Evolutionary conservation across 495 filamentous ascomycete genomes (phyloP).

Genomic region (Cenococcum geophilum): DNA sequence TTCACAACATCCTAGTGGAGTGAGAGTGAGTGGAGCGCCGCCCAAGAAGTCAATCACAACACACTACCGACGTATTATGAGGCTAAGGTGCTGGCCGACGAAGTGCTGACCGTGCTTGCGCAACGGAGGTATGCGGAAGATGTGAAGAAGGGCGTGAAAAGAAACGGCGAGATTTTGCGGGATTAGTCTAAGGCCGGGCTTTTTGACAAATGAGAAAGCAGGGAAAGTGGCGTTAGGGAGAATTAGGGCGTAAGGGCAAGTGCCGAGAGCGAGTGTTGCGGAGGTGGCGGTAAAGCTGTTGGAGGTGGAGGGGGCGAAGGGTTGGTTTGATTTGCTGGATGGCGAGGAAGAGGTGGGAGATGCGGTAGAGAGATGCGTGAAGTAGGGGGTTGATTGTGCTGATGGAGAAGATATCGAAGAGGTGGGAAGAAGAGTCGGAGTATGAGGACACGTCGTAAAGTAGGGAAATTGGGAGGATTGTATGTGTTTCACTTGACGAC

Average conservation of each 20-base stretch:
- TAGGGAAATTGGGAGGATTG: too few relatives aligned
- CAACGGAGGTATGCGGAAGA: conserved; percentile 41
- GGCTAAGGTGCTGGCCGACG: conserved; percentile 71
- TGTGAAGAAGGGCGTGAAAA: conserved; percentile 26
- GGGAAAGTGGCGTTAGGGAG: conserved; percentile 59
- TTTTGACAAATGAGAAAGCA: conserved; percentile 52
- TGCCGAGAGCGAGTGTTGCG: conserved; percentile 65
- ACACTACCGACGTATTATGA: conserved; percentile 59
- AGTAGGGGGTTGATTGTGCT: conserved; percentile 56
- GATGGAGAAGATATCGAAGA: conserved; percentile 58
- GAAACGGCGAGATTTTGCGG: conserved; percentile 47
- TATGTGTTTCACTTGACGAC: too few relatives aligned
- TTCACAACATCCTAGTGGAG: conserved; percentile 56
- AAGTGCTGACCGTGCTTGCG: conserved; percentile 55
- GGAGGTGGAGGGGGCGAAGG: conserved; percentile 52
- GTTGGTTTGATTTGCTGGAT: conserved; percentile 56
- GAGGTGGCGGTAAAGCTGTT: conserved; percentile 59
- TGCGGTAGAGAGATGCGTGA: conserved; percentile 61
- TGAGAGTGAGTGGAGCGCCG: conserved; percentile 50
- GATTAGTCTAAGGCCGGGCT: conserved; percentile 64
- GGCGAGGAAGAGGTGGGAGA: conserved; percentile 53
- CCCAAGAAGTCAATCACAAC: conserved; percentile 48
- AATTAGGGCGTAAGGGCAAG: conserved; percentile 48
- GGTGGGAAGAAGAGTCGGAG: conserved; percentile 39
- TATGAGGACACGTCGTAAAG: conserved; percentile 21